Evolutionary conservation across 306 rosid species (phyloP).

Genomic region (Vigna radiata): DNA sequence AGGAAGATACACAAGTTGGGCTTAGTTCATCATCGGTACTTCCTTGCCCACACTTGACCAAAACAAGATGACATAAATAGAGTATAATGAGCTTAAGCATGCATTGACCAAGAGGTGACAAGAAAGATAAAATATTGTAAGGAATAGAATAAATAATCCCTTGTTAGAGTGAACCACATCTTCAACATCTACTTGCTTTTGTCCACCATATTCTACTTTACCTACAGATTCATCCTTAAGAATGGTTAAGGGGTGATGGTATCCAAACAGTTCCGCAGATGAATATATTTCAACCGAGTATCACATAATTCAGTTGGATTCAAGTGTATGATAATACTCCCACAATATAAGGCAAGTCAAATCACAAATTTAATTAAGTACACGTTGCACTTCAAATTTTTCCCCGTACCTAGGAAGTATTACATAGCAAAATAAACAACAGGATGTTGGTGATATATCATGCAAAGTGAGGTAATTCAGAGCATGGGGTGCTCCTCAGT

Average conservation of each 20-base stretch:
- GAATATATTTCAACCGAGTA: slow-evolving; percentile 35
- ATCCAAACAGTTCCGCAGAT: background rate
- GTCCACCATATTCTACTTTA: slow-evolving; percentile 74
- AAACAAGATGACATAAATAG: slow-evolving; percentile 48
- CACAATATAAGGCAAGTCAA: background rate
- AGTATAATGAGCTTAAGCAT: slow-evolving; percentile 42
- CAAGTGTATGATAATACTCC: background rate
- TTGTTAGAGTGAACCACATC: slow-evolving; percentile 69
- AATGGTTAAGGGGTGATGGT: slow-evolving; percentile 57
- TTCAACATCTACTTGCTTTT: slow-evolving; percentile 72
- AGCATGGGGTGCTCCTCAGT: background rate
- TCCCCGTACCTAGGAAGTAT: slow-evolving; percentile 32
- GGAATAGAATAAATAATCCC: slow-evolving; percentile 65
- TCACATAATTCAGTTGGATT: slow-evolving; percentile 13
- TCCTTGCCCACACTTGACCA: slow-evolving; percentile 89
- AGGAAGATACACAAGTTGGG: slow-evolving; percentile 77
- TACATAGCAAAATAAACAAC: slow-evolving; percentile 33
- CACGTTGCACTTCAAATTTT: background rate
- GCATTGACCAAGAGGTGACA: slow-evolving; percentile 40
- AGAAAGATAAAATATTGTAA: slow-evolving; percentile 40
- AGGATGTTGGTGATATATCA: slow-evolving; percentile 7
- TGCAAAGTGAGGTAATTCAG: slow-evolving; percentile 37
- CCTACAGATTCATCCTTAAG: slow-evolving; percentile 70
- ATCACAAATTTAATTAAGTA: background rate
- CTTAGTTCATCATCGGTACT: slow-evolving; percentile 87